Base-by-base conservation (phyloP, 129 eudicot species). In the Pulicaria dysenterica region DNA sequence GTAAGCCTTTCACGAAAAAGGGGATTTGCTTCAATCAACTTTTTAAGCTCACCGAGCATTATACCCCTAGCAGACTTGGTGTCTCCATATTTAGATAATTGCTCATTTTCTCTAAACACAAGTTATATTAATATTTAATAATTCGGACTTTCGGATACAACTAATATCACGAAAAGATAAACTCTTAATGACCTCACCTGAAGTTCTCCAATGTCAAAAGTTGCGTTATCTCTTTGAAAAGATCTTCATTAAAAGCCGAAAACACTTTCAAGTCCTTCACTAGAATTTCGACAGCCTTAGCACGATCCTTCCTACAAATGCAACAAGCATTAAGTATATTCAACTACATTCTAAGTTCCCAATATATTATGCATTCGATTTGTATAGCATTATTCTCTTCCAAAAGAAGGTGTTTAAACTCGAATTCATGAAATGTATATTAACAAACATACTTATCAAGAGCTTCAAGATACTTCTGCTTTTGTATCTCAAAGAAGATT, bases 381-480 rank as follows among this genome's bases (percentile, higher is more conserved):
- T 8, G 39, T 8, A 58, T 37, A 5, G 6, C 44, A 59, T 3
- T 58, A 15, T 13, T 37, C 15, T 34, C 38, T 9, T 6, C 47
- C 13, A n/a, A 7, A 7, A 61, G 51, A 55, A 11, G 5, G 24
- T 8, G 2, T 48, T 34, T 40, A 16, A 48, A 36, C 56, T 63
- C 38, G 31, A 57, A 53, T 14, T 43, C 19, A 69, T 42, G 15
- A 48, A 65, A 55, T 39, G 15, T 31, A 47, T 55, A 36, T 44
- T n/a, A n/a, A n/a, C n/a, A 17, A 58, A 80, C 88, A 69, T 74
- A 87, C 96, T 62, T 85, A 64, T 90, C 96, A 68, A 90, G 63
- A 46, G 96, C 96, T 83, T 90, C 96, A 7, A 90, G 82, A 74
- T 85, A 90, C 83, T 90, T 90, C 81, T 90, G 96, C 77, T 90